Base-by-base conservation (phyloP, 1,284 basidiomycete genomes). In the Cutaneotrichosporon sp. region DNA sequence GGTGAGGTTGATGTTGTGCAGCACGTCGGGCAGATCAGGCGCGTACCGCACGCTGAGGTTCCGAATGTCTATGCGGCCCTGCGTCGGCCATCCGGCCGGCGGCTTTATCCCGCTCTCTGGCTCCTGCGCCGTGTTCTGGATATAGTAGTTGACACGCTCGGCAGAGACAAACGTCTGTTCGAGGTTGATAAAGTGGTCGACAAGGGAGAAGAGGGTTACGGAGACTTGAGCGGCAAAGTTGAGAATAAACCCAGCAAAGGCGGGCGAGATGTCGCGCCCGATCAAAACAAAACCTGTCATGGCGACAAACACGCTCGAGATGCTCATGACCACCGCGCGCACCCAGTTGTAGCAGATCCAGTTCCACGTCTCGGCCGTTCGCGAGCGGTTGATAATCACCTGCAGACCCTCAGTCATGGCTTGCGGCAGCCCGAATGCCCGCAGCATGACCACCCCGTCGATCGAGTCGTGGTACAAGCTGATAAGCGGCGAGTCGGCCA, bases 1-100 rank as follows among this genome's bases (percentile, higher is more conserved):
- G 12, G 77, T 62, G 64, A 90, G 85, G 49, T 73, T 81, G 23
- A 90, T 77, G 26, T 79, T 80, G 62, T 85, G 83, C 40, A 91
- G 73, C 0, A 90, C 87, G 18, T 84, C 76, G 0, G 88, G 87
- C 4, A 89, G 76, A 10, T 84, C 85, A 33, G 80, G 75, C 0
- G 86, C 81, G 66, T 90, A 91, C 2, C 82, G 76, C 51, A 89
- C 75, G 34, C 80, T 73, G 12, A 88, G 81, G 53, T 84, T 72
- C 33, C 77, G 76, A 69, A 90, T 84, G n/a, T 70, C 63, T 56
- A 90, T 80, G 3, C 73, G 71, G 8, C 87, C 87, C 3, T 77
- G 69, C 0, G 77, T 69, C 0, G 88, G 88, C 88, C 88, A 91
- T 8, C 79, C 75, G 0, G 79, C 63, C 1, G 83, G 80, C 0